A percentile compares a stretch with the other conserved stretches of the same genome.
phyloP scores from a whole-genome alignment of 768 basidiomycete species.

The Xanthoconium stramineum region DNA sequence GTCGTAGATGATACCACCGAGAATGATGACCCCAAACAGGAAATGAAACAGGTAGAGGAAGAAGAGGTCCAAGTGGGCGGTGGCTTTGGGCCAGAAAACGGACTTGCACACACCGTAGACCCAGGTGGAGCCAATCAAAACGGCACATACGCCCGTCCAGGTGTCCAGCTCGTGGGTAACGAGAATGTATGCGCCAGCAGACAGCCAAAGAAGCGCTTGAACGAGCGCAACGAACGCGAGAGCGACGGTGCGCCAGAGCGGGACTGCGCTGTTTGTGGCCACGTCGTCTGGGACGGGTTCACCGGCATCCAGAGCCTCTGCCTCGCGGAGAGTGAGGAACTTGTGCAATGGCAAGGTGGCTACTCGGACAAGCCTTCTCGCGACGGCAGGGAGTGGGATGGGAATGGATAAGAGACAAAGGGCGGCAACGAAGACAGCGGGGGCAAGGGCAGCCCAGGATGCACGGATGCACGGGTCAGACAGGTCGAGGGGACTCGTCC shows the following conservation, averaged over 20 bases:
- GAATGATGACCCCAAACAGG: conserved; percentile 40
- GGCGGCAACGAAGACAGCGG: conserved; percentile 44
- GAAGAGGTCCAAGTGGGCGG: conserved; percentile 64
- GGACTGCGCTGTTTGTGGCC: conserved; percentile 19
- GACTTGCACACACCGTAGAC: conserved; percentile 61
- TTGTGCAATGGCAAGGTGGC: conserved; percentile 31
- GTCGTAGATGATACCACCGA: conserved; percentile 57
- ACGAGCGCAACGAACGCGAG: conserved; percentile 54
- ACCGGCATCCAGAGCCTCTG: conserved; percentile 43
- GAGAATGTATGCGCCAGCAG: conserved; percentile 52
- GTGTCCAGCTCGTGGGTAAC: conserved; percentile 33
- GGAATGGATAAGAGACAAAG: conserved; percentile 40
- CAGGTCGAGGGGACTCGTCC: conserved; percentile 35
- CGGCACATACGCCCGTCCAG: conserved; percentile 38
- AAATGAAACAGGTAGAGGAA: conserved; percentile 52
- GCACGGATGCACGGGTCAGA: conserved; percentile 44
- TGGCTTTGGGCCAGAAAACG: conserved; percentile 49
- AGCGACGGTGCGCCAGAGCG: conserved; percentile 60
- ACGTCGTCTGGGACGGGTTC: background rate
- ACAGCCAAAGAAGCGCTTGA: conserved; percentile 58
- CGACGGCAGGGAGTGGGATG: conserved; percentile 21
- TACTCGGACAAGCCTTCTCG: conserved; percentile 11
- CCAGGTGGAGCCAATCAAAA: conserved; percentile 59
- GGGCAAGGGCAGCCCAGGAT: conserved; percentile 49
- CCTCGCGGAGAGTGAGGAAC: conserved; percentile 53